A percentile compares a stretch with the other conserved stretches of the same genome.
Conservation (phyloP, 192 early-diverging fungal species). For the Allomyces macrogynus region DNA sequence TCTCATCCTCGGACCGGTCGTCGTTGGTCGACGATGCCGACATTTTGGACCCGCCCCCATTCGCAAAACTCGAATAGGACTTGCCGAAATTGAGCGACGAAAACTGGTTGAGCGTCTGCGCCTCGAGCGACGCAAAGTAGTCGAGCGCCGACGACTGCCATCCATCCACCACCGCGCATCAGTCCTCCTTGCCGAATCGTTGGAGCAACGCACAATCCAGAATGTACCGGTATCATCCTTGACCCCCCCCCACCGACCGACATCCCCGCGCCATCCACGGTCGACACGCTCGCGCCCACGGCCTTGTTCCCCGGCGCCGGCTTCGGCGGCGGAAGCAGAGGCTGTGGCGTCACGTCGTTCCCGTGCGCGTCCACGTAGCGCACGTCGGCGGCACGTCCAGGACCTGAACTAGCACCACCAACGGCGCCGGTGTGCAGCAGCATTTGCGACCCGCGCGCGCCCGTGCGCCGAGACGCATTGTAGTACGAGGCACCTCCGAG, state of each 20-base stretch:
- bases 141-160: not conserved
- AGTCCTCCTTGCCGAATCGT: too few species aligned
- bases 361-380: constrained; percentile 30
- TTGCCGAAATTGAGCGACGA: not conserved
- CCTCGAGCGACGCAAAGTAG: not conserved
- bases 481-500: too few species aligned
- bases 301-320: constrained; percentile 4
- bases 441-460: too few species aligned
- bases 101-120: not conserved
- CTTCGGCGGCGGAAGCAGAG: constrained; percentile 10
- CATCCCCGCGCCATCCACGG: not conserved
- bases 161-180: too few species aligned
- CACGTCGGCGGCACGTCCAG: not conserved
- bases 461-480: too few species aligned
- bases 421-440: too few species aligned
- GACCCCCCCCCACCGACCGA: not conserved
- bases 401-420: too few species aligned
- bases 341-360: constrained; percentile 35
- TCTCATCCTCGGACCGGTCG: constrained; percentile 7
- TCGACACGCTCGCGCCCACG: not conserved
- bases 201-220: too few species aligned
- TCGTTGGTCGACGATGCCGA: not conserved
- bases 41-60: not conserved
- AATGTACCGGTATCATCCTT: too few species aligned
- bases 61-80: not conserved